These are phyloP conservation scores for Schizochytrium sp. DNA, from an alignment of 108 stramenopile species.

Conservation along the genomic window DNA sequence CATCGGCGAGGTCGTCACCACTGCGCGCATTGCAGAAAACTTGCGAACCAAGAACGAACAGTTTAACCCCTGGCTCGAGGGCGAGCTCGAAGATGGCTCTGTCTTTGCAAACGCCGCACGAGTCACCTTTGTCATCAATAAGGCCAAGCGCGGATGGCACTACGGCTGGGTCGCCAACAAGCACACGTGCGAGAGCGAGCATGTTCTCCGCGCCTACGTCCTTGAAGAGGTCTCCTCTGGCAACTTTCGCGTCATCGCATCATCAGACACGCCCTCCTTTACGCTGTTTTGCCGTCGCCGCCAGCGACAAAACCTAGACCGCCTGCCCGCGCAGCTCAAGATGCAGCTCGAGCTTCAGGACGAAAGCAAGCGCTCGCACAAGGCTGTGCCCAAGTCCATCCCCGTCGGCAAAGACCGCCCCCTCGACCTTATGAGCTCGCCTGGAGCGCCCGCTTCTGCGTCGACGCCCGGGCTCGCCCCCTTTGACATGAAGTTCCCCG, in stretches of 20 bases:
- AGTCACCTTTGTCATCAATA: not conserved
- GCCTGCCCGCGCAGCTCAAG: constrained; percentile 1
- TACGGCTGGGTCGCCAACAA: constrained; percentile 14
- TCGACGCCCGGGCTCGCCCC: not conserved
- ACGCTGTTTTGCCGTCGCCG: not conserved
- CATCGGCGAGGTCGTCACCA: not conserved
- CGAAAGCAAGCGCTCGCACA: not conserved
- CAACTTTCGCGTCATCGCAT: not conserved
- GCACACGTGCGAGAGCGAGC: constrained; percentile 15
- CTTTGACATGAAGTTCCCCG: too few species aligned
- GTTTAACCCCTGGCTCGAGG: not conserved
- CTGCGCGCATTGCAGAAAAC: not conserved
- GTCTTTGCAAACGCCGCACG: not conserved
- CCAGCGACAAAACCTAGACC: not conserved
- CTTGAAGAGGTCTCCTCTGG: not conserved
- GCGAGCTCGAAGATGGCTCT: not conserved
- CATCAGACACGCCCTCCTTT: not conserved
- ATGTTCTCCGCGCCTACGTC: not conserved
- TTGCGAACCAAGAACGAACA: not conserved
- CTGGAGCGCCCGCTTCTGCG: not conserved
- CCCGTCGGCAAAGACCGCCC: not conserved
- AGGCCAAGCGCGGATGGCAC: not conserved
- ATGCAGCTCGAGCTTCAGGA: constrained; percentile 12
- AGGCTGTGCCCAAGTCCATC: not conserved
- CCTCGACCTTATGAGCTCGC: not conserved